phyloP scores from a whole-genome alignment of 768 basidiomycete genomes.

The Phanerochaete sordida region DNA sequence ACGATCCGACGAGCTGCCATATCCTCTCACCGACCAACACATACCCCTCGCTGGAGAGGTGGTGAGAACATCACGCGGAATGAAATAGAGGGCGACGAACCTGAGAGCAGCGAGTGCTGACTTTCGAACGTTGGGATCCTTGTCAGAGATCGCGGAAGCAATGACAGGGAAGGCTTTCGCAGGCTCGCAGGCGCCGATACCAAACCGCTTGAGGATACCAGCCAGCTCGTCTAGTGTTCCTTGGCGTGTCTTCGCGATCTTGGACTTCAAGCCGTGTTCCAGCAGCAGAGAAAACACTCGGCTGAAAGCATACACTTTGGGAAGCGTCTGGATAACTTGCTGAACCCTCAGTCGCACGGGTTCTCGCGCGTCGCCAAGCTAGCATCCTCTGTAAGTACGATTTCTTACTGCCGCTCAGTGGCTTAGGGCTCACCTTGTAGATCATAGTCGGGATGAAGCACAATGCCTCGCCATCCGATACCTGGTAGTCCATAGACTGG shows the following conservation, averaged over 20 bases:
- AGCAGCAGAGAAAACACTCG: constrained; percentile 85
- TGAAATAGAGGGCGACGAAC: constrained; percentile 36
- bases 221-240: constrained; percentile 82
- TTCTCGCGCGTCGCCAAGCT: constrained; percentile 94
- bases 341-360: constrained; percentile 76
- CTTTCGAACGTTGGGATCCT: constrained; percentile 85
- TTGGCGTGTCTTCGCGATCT: constrained; percentile 89
- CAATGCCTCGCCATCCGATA: constrained; percentile 82
- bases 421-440: constrained; percentile 61
- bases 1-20: constrained; percentile 70
- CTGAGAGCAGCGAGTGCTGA: constrained; percentile 81
- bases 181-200: constrained; percentile 79
- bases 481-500: constrained; percentile 65
- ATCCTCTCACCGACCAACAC: constrained; percentile 81
- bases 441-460: constrained; percentile 89
- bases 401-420: constrained; percentile 1
- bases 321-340: constrained; percentile 78
- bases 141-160: constrained; percentile 80
- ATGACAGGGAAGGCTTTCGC: constrained; percentile 74
- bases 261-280: constrained; percentile 85
- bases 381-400: constrained; percentile 1
- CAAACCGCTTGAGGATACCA: constrained; percentile 73
- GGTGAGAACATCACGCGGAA: not conserved
- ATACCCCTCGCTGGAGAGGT: constrained; percentile 60
- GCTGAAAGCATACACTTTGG: constrained; percentile 91